A percentile compares a stretch with the other conserved stretches of the same genome.
phyloP scores from a whole-genome alignment of 1,284 basidiomycete species.

The Tausonia pullulans region DNA sequence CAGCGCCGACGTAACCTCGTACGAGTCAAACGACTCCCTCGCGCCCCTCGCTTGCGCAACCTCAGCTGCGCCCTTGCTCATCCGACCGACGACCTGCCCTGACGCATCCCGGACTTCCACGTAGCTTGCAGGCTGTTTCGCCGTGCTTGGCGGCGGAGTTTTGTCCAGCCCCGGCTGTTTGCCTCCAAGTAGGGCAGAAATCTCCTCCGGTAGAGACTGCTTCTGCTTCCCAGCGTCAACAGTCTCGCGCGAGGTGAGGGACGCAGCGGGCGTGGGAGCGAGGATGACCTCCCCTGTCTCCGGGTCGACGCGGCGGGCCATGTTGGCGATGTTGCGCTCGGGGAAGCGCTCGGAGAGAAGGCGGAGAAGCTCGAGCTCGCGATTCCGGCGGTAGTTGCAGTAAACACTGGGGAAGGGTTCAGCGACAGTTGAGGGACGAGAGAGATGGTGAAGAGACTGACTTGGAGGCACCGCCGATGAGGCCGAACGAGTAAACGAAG shows the following conservation, averaged over 20 bases:
- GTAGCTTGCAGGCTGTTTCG: not conserved
- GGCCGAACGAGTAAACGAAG: not conserved
- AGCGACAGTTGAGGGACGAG: not conserved
- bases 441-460: not conserved
- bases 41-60: conserved; percentile 2
- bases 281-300: not conserved
- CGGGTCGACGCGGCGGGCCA: not conserved
- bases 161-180: not conserved
- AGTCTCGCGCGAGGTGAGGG: not conserved
- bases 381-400: conserved; percentile 3
- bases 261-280: not conserved
- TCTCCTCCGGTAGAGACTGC: too few relatives aligned
- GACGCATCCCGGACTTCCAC: conserved; percentile 5
- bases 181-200: not conserved
- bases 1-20: too few relatives aligned
- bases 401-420: not conserved
- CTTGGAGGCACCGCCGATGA: conserved; percentile 8
- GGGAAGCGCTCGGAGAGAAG: conserved; percentile 7
- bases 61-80: not conserved
- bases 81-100: conserved; percentile 6
- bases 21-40: not conserved
- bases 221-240: too few relatives aligned
- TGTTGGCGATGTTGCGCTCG: conserved; percentile 3
- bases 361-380: conserved; percentile 7
- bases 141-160: not conserved